These are phyloP conservation scores for Colletotrichum viniferum DNA, from an alignment of 2,329 filamentous ascomycete genomes.

Conservation along the genomic window DNA sequence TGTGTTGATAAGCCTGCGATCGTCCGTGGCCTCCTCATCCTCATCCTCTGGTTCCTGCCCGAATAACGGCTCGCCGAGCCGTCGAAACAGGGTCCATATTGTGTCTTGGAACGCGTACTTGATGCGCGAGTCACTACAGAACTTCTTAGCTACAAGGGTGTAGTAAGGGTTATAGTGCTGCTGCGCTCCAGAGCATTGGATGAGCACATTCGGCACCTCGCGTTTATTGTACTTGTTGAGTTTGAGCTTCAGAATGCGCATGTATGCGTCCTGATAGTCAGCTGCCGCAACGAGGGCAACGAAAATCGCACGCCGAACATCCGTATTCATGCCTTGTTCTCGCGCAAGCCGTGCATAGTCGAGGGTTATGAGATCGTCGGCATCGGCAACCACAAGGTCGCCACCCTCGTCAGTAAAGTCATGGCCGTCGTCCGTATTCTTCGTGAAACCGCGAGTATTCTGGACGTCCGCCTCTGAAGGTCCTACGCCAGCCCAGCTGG, in stretches of 20 bases:
- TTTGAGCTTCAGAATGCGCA: conserved; percentile 79
- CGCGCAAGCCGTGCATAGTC: conserved; percentile 78
- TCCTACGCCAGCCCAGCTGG: conserved; percentile 73
- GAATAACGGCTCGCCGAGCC: conserved; percentile 81
- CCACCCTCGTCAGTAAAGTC: conserved; percentile 31
- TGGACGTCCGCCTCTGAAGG: conserved; percentile 8
- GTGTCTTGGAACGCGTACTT: conserved; percentile 87
- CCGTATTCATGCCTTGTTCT: conserved; percentile 85
- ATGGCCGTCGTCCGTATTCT: conserved; percentile 15
- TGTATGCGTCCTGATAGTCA: conserved; percentile 83
- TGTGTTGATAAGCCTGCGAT: conserved; percentile 55
- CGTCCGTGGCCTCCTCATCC: conserved; percentile 50
- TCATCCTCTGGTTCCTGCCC: conserved; percentile 66
- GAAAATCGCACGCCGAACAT: conserved; percentile 89
- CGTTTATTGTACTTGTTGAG: conserved; percentile 86
- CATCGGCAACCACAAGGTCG: conserved; percentile 27
- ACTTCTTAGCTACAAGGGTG: conserved; percentile 77
- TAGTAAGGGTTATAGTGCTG: conserved; percentile 92
- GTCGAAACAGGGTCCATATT: conserved; percentile 84
- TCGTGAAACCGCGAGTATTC: not conserved
- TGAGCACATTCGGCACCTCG: conserved; percentile 85
- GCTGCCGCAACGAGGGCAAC: conserved; percentile 85
- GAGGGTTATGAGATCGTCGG: conserved; percentile 53
- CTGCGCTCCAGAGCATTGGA: conserved; percentile 87
- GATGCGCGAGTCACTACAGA: conserved; percentile 77